A percentile compares a stretch with the other conserved stretches of the same genome.
Evolutionary conservation across 805 yeast genomes (phyloP).

Genomic region (Wickerhamiella sergipiensis): DNA sequence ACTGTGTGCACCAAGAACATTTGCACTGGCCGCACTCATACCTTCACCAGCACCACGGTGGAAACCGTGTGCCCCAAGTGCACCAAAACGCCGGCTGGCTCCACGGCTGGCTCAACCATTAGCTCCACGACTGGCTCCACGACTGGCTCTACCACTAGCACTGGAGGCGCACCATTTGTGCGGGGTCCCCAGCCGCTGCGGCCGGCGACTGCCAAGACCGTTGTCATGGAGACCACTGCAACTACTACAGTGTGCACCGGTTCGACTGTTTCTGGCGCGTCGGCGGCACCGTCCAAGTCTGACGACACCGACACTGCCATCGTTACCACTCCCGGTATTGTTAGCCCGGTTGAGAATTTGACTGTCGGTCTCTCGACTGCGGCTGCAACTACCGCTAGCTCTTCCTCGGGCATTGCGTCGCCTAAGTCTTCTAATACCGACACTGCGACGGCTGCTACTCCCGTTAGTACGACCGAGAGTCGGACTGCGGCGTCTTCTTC

Average conservation of each 20-base stretch:
- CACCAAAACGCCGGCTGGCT: not conserved
- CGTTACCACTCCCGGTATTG: not conserved
- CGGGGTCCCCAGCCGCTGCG: not conserved
- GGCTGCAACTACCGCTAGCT: not conserved
- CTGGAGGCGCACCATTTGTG: not conserved
- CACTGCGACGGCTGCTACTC: too few relatives aligned
- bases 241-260: not conserved
- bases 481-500: too few relatives aligned
- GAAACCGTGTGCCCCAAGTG: not conserved
- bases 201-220: not conserved
- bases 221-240: not conserved
- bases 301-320: not conserved
- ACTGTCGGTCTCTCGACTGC: too few relatives aligned
- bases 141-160: not conserved
- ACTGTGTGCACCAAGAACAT: not conserved
- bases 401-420: too few relatives aligned
- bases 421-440: too few relatives aligned
- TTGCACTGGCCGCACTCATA: not conserved
- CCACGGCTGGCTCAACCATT: too few relatives aligned
- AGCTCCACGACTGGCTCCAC: too few relatives aligned
- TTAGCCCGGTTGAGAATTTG: too few relatives aligned
- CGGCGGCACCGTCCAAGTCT: not conserved
- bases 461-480: too few relatives aligned
- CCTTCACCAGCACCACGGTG: not conserved
- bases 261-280: not conserved